Conservation (phyloP, 192 early-diverging fungal species). For the Coemansia sp. region DNA sequence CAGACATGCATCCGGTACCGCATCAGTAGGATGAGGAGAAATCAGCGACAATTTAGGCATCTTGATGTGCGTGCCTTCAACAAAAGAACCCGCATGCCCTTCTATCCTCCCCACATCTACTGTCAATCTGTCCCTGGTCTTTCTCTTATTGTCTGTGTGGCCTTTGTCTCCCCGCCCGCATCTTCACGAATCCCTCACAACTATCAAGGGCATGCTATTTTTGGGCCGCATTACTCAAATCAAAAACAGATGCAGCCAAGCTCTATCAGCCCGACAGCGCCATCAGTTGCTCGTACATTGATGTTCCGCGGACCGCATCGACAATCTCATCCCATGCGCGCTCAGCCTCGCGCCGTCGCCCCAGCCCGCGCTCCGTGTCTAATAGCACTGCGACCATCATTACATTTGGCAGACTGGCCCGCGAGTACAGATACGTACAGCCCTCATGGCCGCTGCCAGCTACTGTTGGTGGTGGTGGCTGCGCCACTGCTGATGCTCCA, state of each 20-base stretch:
- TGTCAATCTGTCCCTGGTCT: conserved; percentile 12
- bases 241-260: neutral
- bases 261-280: conserved; percentile 16
- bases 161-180: neutral
- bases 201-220: neutral
- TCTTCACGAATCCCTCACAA: neutral
- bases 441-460: conserved; percentile 26
- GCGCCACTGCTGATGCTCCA: neutral
- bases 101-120: conserved; percentile 13
- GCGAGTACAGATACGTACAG: conserved; percentile 50
- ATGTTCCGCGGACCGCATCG: conserved; percentile 36
- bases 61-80: neutral
- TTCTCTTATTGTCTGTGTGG: neutral
- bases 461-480: conserved; percentile 3
- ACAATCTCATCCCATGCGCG: conserved; percentile 48
- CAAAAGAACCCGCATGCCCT: conserved; percentile 13
- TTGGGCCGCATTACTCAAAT: neutral
- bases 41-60: conserved; percentile 10
- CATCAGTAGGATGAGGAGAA: neutral
- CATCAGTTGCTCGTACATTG: conserved; percentile 38
- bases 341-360: conserved; percentile 42
- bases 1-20: neutral
- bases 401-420: conserved; percentile 40
- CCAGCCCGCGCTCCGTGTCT: conserved; percentile 39
- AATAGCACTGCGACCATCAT: conserved; percentile 37